A percentile compares a stretch with the other conserved stretches of the same genome.
Evolutionary conservation across 2,329 filamentous ascomycete species (phyloP).

Genomic region (Sporothrix phasma): DNA sequence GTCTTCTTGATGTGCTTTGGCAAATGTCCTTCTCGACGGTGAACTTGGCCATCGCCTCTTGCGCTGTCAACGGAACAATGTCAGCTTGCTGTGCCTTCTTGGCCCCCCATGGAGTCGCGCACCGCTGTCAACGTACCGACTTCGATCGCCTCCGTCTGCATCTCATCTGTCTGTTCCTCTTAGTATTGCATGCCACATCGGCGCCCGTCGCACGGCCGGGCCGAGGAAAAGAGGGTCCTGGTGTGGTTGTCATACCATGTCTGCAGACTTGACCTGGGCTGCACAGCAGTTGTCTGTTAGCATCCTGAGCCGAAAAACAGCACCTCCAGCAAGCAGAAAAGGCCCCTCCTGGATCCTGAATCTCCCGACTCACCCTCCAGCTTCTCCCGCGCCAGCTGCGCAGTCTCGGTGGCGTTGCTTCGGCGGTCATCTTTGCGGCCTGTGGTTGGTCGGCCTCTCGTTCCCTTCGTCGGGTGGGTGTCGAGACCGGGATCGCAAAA

Average conservation of each 20-base stretch:
- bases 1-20: constrained; percentile 92
- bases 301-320: background rate
- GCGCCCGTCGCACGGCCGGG: too few species aligned
- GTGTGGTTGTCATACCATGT: constrained; percentile 61
- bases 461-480: background rate
- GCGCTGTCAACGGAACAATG: constrained; percentile 32
- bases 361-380: constrained; percentile 51
- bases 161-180: constrained; percentile 69
- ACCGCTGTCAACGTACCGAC: constrained; percentile 60
- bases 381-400: constrained; percentile 53
- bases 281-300: constrained; percentile 18
- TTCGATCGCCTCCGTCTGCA: constrained; percentile 93
- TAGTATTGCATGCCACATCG: background rate
- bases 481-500: background rate
- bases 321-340: background rate
- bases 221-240: too few species aligned
- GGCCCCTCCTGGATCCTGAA: constrained; percentile 14
- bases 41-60: constrained; percentile 54
- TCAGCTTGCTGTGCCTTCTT: too few species aligned
- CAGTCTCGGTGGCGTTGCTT: constrained; percentile 33
- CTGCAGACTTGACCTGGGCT: constrained; percentile 97
- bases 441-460: background rate
- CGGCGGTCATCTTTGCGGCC: constrained; percentile 20
- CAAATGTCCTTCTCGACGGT: constrained; percentile 71
- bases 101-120: background rate